A percentile compares a stretch with the other conserved stretches of the same genome.
phyloP scores from a whole-genome alignment of 2,329 filamentous ascomycete species.

The Arthroderma sp. region DNA sequence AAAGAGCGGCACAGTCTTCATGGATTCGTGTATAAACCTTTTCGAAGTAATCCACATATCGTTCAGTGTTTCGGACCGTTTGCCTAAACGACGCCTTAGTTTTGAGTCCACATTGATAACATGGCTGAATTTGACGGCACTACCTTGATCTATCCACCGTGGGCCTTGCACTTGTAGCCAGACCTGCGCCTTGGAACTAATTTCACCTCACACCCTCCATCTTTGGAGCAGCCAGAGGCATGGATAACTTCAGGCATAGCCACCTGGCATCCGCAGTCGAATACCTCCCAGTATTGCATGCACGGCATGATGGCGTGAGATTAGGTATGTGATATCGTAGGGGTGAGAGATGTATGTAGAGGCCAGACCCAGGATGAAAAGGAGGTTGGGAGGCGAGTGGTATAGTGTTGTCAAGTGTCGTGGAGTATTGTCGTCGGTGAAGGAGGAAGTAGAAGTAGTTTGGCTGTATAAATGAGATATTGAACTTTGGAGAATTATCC shows the following conservation, averaged over 20 bases:
- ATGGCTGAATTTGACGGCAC: neutral
- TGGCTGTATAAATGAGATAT: neutral
- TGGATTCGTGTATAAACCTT: neutral
- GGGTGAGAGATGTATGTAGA: neutral
- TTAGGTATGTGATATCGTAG: neutral
- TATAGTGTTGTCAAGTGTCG: too few species aligned
- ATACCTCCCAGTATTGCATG: slow-evolving; percentile 13
- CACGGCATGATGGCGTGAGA: slow-evolving; percentile 10
- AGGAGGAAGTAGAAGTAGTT: neutral
- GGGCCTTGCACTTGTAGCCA: slow-evolving; percentile 1
- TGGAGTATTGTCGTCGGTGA: too few species aligned
- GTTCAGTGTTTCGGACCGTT: neutral
- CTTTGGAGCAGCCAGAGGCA: neutral
- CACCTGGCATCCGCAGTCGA: slow-evolving; percentile 12
- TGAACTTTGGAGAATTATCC: neutral
- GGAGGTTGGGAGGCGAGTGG: too few species aligned
- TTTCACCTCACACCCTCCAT: neutral
- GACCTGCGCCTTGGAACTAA: neutral
- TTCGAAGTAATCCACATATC: neutral
- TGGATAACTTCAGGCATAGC: neutral
- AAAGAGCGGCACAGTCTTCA: neutral
- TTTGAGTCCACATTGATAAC: neutral
- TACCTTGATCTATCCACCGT: neutral
- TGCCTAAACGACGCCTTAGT: slow-evolving; percentile 5
- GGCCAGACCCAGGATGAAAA: neutral